Conservation (phyloP, 176 grass and related monocot species). For the Urochloa ruziziensis region DNA sequence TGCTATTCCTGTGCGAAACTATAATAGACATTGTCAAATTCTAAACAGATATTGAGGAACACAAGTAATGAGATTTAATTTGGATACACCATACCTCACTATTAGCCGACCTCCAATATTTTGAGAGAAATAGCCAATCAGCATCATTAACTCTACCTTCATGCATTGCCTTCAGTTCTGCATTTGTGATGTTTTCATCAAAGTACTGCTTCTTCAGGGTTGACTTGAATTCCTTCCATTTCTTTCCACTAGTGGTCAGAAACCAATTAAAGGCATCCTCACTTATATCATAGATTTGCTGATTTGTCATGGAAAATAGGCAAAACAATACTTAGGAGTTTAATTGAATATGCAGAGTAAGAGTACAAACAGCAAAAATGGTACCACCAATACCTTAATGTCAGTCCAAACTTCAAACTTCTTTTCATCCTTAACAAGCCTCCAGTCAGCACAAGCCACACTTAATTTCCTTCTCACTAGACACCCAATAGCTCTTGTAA, state of each 20-base stretch:
- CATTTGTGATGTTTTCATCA: neutral
- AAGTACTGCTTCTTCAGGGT: neutral
- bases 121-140: neutral
- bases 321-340: too few species aligned
- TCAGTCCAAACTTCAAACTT: too few species aligned
- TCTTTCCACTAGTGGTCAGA: neutral
- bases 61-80: neutral
- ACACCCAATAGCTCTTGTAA: too few species aligned
- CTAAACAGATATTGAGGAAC: neutral
- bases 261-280: too few species aligned
- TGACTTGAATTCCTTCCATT: slow-evolving; percentile 1
- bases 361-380: too few species aligned
- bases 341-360: too few species aligned
- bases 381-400: too few species aligned
- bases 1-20: neutral
- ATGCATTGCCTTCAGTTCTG: neutral
- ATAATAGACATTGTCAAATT: neutral
- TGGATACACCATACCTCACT: neutral
- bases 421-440: too few species aligned
- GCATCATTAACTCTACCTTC: neutral
- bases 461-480: too few species aligned
- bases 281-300: too few species aligned
- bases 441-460: too few species aligned
- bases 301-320: too few species aligned
- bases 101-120: neutral